phyloP scores from a whole-genome alignment of 23 red algal species.

The Gracilaria caudata region DNA sequence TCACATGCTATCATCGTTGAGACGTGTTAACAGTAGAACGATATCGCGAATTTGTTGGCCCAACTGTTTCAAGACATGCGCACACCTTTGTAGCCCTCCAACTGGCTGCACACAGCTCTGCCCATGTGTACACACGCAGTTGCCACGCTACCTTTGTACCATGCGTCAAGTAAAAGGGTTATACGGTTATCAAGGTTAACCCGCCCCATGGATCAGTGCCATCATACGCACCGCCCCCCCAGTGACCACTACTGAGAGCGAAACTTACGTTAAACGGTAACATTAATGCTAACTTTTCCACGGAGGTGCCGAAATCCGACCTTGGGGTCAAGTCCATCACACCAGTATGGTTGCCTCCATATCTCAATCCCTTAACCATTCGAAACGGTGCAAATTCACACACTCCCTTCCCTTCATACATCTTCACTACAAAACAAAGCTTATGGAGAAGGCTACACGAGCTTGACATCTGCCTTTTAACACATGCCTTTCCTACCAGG shows the following conservation, averaged over 20 bases:
- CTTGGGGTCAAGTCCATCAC: background rate
- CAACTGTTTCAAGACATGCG: background rate
- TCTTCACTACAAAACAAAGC: background rate
- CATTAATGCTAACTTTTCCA: background rate
- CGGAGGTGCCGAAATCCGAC: background rate
- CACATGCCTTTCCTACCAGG: background rate
- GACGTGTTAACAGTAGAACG: background rate
- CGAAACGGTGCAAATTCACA: background rate
- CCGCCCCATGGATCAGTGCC: no score
- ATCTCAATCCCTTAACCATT: background rate
- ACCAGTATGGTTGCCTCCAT: background rate
- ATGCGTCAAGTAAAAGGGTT: no score
- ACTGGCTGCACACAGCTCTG: background rate
- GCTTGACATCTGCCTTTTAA: background rate
- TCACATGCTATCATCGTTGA: background rate
- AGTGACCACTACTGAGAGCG: no score
- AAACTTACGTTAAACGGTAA: no score
- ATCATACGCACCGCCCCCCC: no score
- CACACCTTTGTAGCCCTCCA: no score
- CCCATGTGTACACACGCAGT: background rate
- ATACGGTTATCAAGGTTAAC: no score
- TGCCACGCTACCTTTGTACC: no score
- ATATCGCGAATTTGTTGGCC: background rate
- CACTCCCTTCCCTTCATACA: background rate
- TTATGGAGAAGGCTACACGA: background rate